Evolutionary conservation across 495 filamentous ascomycete species (phyloP), one percentile per base, ranked within the genome.

Genomic region (Neurospora sp.): DNA sequence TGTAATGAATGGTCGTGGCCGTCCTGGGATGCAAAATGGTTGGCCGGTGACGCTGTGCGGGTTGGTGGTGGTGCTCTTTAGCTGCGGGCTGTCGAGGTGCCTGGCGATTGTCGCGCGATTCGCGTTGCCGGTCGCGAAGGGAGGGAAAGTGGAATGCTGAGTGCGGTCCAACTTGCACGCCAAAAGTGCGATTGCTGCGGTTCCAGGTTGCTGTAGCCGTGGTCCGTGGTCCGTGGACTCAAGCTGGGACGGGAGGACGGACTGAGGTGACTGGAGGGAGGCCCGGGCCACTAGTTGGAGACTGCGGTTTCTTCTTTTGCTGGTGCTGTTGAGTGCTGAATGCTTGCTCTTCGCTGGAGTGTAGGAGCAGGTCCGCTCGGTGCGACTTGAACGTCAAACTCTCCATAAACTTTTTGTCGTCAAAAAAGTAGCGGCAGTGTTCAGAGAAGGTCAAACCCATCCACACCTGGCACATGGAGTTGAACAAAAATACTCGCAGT

Each of bases 51-150:
- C 53, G 53, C 53, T 61, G 71, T 69, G 59, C 72, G 74, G 77
- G 39, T 72, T 71, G 37, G 59, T 40, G 40, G 73, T 71, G 73
- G 71, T 75, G 68, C 41, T 74, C 68, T 71, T 40, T 72, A 70
- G 69, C 53, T 61, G 53, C 53, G 53, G 53, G 12, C 53, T 61
- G 53, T 61, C 53, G 76, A 76, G 77, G 66, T 74, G 76, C 74
- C 73, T 78, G 77, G 79, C 71, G 77, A 71, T 76, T 80, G 81
- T 81, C 80, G 80, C 81, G 82, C 82, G 80, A 79, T 82, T 81
- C 81, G 82, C 79, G 75, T 77, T 74, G 22, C 53, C 71, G 78
- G 79, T 74, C 73, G 76, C 76, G 78, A 78, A 79, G 75, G 78
- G 77, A 75, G 76, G 71, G 71, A 73, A 66, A 70, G 39, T 71